A percentile compares a stretch with the other conserved stretches of the same genome.
Evolutionary conservation across 805 yeast species (phyloP).

Genomic region (Starmerella bacillaris): DNA sequence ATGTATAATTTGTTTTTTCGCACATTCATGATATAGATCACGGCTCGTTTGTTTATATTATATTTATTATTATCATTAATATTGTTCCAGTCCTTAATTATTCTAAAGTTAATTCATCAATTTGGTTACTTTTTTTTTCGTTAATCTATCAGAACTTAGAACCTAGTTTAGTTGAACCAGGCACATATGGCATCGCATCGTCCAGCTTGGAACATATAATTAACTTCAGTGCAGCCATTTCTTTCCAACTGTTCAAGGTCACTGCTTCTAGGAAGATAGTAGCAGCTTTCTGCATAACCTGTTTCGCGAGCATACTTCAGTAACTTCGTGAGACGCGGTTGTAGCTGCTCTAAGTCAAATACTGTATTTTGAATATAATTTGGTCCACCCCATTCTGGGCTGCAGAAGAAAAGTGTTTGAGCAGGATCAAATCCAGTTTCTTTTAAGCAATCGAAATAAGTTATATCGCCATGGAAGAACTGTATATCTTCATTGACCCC

Average conservation of each 20-base stretch:
- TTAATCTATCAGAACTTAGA: too few relatives aligned
- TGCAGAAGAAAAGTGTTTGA: conserved; percentile 11
- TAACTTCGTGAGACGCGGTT: conserved; percentile 11
- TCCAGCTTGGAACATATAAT: conserved; percentile 10
- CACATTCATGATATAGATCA: neutral
- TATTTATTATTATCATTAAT: neutral
- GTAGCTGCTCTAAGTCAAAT: conserved; percentile 13
- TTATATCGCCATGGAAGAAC: conserved; percentile 34
- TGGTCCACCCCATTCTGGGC: conserved; percentile 21
- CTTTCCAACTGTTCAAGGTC: conserved; percentile 10
- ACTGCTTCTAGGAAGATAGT: conserved; percentile 15
- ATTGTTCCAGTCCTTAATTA: too few relatives aligned
- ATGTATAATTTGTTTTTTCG: neutral
- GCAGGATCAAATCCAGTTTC: conserved; percentile 8
- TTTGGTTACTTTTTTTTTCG: too few relatives aligned
- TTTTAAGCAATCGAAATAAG: conserved; percentile 16
- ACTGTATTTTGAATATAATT: conserved; percentile 7
- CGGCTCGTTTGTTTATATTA: neutral
- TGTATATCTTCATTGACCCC: conserved; percentile 27
- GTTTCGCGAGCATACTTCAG: conserved; percentile 5
- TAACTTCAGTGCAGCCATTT: conserved; percentile 10
- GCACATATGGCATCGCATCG: conserved; percentile 12
- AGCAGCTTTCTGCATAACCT: conserved; percentile 4
- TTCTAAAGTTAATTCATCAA: too few relatives aligned
- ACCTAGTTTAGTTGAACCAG: conserved; percentile 10